A percentile compares a stretch with the other conserved stretches of the same genome.
Evolutionary conservation across 495 filamentous ascomycete genomes (phyloP).

Genomic region (Bathelium albidoporum): DNA sequence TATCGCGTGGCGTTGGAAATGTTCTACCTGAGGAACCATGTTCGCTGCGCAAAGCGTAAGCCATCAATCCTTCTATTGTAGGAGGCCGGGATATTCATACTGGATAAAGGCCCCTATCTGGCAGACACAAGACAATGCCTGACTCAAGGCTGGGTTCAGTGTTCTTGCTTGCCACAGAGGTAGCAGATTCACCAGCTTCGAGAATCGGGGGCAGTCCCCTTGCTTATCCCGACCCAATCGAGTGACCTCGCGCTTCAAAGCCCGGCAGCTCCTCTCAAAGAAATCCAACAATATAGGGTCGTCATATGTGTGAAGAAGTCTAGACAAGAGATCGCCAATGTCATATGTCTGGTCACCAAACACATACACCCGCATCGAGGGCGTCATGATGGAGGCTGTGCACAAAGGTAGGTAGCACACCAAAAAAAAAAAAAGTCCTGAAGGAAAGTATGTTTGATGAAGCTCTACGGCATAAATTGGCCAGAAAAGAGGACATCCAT

Average conservation of each 20-base stretch:
- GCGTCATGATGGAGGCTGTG: conserved; percentile 2
- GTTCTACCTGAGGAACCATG: conserved; percentile 2
- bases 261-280: conserved; percentile 2
- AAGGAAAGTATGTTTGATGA: too few relatives aligned
- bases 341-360: conserved; percentile 11
- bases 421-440: too few relatives aligned
- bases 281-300: conserved; percentile 1
- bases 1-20: not conserved
- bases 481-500: not conserved
- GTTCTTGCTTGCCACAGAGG: conserved; percentile 3
- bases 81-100: not conserved
- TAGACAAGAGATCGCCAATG: not conserved
- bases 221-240: not conserved
- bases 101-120: conserved; percentile 1
- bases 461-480: too few relatives aligned
- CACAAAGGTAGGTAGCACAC: too few relatives aligned
- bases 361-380: conserved; percentile 2
- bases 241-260: not conserved
- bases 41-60: not conserved
- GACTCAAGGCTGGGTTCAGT: conserved; percentile 7
- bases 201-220: conserved; percentile 2
- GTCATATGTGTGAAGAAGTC: conserved; percentile 5
- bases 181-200: not conserved
- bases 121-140: conserved; percentile 6
- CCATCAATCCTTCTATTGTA: not conserved